A percentile compares a stretch with the other conserved stretches of the same genome.
phyloP scores from a whole-genome alignment of 1,284 basidiomycete species.

The Gomphus bonarii region DNA sequence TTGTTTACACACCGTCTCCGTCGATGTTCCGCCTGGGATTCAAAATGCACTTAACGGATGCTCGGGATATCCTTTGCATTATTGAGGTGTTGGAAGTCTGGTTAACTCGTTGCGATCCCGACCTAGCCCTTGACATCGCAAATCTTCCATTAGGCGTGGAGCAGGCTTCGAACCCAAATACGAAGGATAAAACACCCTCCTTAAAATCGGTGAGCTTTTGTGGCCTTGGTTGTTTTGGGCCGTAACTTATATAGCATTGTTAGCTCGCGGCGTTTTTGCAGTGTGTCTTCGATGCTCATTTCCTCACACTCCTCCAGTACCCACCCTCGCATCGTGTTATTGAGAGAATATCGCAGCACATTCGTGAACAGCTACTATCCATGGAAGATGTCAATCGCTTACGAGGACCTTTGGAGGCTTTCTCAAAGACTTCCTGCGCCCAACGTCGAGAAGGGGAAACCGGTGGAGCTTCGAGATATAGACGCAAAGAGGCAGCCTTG shows the following conservation, averaged over 20 bases:
- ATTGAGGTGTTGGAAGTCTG: conserved; percentile 45
- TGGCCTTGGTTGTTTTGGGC: background rate
- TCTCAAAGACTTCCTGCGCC: conserved; percentile 38
- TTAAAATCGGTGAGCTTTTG: conserved; percentile 37
- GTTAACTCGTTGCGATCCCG: conserved; percentile 35
- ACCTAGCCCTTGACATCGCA: conserved; percentile 20
- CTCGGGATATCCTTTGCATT: conserved; percentile 40
- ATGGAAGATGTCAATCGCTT: conserved; percentile 41
- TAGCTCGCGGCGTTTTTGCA: conserved; percentile 53
- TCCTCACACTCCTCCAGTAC: conserved; percentile 52
- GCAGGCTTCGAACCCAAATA: conserved; percentile 20
- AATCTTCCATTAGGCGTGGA: background rate
- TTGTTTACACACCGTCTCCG: conserved; percentile 43
- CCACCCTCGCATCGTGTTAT: conserved; percentile 43
- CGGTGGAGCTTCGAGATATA: conserved; percentile 43
- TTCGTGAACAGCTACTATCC: conserved; percentile 43
- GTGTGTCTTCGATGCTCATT: conserved; percentile 55
- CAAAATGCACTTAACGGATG: conserved; percentile 39
- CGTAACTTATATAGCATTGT: background rate
- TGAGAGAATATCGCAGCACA: conserved; percentile 33
- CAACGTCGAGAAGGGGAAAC: conserved; percentile 29
- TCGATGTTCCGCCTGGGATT: conserved; percentile 45
- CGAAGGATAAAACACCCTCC: conserved; percentile 26
- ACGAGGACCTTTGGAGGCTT: conserved; percentile 50
- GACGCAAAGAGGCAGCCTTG: conserved; percentile 35